Percentiles rank a stretch among this genome's conserved stretches.
Conservation (phyloP, 1,139 yeast genomes). For the Wickerhamiella pararugosa region DNA sequence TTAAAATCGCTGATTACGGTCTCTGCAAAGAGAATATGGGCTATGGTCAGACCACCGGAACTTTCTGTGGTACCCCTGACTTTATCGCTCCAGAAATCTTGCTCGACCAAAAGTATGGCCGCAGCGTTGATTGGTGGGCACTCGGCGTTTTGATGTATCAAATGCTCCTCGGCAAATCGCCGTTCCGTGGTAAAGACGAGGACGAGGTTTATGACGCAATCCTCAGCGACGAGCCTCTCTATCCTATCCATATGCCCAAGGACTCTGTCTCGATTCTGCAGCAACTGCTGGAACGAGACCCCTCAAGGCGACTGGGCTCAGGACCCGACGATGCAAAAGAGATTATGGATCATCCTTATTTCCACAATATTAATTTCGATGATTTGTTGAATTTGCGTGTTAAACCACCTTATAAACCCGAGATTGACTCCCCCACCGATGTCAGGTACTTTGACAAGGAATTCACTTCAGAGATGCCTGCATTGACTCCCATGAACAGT, state of each 20-base stretch:
- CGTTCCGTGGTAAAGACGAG: conserved; percentile 96
- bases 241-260: conserved; percentile 95
- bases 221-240: conserved; percentile 90
- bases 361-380: conserved; percentile 78
- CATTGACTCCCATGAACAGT: conserved; percentile 86
- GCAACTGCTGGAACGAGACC: conserved; percentile 80
- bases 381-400: conserved; percentile 61
- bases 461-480: conserved; percentile 88
- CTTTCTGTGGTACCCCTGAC: conserved; percentile 98
- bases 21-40: conserved; percentile 94
- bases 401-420: conserved; percentile 57
- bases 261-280: conserved; percentile 91
- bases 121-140: conserved; percentile 99
- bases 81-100: conserved; percentile 98
- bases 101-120: conserved; percentile 79
- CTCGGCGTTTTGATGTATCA: conserved; percentile 92
- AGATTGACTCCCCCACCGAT: conserved; percentile 73
- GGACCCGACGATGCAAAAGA: conserved; percentile 82
- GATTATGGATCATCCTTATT: conserved; percentile 90
- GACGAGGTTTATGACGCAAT: conserved; percentile 98
- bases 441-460: conserved; percentile 89
- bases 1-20: conserved; percentile 93
- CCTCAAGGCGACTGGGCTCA: conserved; percentile 66
- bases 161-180: conserved; percentile 92
- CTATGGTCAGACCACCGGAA: conserved; percentile 77